These are phyloP conservation scores for Ceratocystiopsis sp. DNA, from an alignment of 2,329 filamentous ascomycete genomes.

Conservation along the genomic window DNA sequence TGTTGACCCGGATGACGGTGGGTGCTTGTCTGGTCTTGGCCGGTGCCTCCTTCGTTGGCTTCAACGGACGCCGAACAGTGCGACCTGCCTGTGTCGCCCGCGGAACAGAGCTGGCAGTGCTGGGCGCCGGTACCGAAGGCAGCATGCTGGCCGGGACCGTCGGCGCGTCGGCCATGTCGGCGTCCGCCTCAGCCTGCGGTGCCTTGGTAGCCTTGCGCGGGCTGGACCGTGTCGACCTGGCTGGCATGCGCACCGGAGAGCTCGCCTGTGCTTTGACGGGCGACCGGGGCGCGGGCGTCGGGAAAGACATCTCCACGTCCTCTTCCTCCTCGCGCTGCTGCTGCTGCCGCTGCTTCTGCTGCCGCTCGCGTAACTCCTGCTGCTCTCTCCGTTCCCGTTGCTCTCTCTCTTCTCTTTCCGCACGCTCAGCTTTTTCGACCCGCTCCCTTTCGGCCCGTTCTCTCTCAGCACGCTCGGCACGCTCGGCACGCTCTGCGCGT, in stretches of 20 bases:
- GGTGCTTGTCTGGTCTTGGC: constrained; percentile 48
- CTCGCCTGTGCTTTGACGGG: neutral
- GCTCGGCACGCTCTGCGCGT: too few relatives aligned
- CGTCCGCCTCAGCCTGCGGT: constrained; percentile 23
- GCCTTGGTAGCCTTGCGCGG: constrained; percentile 31
- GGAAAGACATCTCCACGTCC: constrained; percentile 5
- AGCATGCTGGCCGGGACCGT: constrained; percentile 28
- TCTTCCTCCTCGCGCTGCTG: neutral
- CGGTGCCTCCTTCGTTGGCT: constrained; percentile 41
- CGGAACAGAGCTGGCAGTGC: too few relatives aligned
- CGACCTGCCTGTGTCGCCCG: constrained; percentile 29
- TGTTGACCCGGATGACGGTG: constrained; percentile 56
- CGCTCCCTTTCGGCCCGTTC: too few relatives aligned
- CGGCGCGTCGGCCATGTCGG: constrained; percentile 38
- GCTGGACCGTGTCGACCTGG: constrained; percentile 30
- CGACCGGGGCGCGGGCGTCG: constrained; percentile 5
- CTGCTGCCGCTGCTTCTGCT: constrained; percentile 18
- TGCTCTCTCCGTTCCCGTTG: constrained; percentile 23
- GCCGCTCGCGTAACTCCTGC: constrained; percentile 12
- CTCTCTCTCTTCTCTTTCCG: constrained; percentile 19
- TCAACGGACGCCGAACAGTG: constrained; percentile 41
- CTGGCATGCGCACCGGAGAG: constrained; percentile 21
- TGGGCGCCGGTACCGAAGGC: constrained; percentile 24
- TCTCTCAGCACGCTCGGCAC: too few relatives aligned
- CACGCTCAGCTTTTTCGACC: too few relatives aligned